These are phyloP conservation scores for Moniliophthora roreri DNA, from an alignment of 1,284 basidiomycete species.

Conservation along the genomic window DNA sequence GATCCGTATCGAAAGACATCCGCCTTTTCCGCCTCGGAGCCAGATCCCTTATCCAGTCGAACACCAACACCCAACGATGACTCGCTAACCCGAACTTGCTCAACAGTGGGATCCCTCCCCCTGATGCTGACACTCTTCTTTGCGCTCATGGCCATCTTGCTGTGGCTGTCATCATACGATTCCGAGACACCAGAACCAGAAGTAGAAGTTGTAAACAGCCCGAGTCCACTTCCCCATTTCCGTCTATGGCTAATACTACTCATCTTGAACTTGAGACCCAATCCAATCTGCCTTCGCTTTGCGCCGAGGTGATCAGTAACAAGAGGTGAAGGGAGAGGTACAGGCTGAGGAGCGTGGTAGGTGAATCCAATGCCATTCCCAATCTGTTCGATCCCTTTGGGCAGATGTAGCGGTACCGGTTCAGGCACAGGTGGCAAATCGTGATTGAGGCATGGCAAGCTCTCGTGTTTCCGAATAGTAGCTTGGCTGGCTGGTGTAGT, in stretches of 20 bases:
- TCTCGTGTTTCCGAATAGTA: neutral
- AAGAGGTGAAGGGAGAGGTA: conserved; percentile 5
- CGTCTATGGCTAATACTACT: neutral
- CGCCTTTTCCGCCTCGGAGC: neutral
- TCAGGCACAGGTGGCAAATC: conserved; percentile 9
- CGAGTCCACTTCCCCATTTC: too few relatives aligned
- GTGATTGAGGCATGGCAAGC: conserved; percentile 3
- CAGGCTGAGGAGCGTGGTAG: conserved; percentile 29
- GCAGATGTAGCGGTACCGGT: too few relatives aligned
- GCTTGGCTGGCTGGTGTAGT: neutral
- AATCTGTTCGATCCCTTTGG: conserved; percentile 48
- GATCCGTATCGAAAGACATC: conserved; percentile 12
- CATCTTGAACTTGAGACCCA: neutral
- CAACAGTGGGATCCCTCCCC: neutral
- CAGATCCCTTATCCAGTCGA: neutral
- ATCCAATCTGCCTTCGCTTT: neutral
- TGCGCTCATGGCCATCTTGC: too few relatives aligned
- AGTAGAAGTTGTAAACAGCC: too few relatives aligned
- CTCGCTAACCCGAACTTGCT: neutral
- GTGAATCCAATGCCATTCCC: conserved; percentile 58
- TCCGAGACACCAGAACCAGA: too few relatives aligned
- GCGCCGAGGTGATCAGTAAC: neutral
- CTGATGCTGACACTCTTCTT: too few relatives aligned
- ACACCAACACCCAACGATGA: neutral
- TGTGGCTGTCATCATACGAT: too few relatives aligned